Conservation (phyloP, 768 basidiomycete species). For the Lactarius psammicola region DNA sequence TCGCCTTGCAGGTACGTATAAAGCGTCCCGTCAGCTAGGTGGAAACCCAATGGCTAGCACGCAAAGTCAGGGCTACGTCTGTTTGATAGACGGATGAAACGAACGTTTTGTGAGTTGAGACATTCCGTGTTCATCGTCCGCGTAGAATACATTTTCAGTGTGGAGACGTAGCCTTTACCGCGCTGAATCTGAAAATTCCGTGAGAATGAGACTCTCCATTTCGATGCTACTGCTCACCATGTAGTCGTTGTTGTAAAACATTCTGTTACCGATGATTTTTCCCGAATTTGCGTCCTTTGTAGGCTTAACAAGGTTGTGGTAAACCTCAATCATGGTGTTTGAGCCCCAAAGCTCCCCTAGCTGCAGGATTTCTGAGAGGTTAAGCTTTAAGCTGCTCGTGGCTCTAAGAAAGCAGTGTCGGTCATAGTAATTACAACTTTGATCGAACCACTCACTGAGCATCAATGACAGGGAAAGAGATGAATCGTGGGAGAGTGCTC, state of each 20-base stretch:
- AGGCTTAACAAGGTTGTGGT: constrained; percentile 24
- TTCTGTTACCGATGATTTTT: constrained; percentile 34
- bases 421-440: background rate
- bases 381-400: constrained; percentile 33
- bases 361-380: constrained; percentile 34
- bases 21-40: constrained; percentile 62
- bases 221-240: constrained; percentile 33
- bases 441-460: constrained; percentile 37
- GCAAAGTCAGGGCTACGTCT: background rate
- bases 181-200: constrained; percentile 35
- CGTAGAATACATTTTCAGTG: constrained; percentile 38
- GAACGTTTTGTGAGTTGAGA: constrained; percentile 35
- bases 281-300: constrained; percentile 35
- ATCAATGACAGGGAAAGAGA: constrained; percentile 59
- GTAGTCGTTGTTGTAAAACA: constrained; percentile 38
- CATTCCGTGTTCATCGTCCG: constrained; percentile 39
- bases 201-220: background rate
- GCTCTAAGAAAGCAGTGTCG: constrained; percentile 27
- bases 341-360: constrained; percentile 35
- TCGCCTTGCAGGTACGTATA: constrained; percentile 63
- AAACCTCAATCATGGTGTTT: constrained; percentile 16
- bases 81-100: background rate
- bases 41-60: constrained; percentile 42
- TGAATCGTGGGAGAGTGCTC: constrained; percentile 65
- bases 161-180: constrained; percentile 34